Evolutionary conservation across 164 flowering plant species (phyloP).

Genomic region (Magnolia kwangsiensis): DNA sequence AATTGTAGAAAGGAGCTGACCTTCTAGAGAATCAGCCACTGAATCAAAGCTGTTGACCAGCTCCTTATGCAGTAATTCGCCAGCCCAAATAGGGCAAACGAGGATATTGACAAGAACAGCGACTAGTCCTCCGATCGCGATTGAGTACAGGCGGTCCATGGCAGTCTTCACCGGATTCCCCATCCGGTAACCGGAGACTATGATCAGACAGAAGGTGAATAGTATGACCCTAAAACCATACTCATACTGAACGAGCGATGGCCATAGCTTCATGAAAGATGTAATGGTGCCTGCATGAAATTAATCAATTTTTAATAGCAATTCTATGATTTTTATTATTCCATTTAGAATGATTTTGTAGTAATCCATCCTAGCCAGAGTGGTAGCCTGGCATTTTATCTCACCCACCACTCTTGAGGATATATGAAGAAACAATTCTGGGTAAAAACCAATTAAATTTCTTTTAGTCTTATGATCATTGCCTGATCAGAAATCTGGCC

Average conservation of each 20-base stretch:
- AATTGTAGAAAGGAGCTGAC: constrained; percentile 22
- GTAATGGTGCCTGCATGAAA: constrained; percentile 52
- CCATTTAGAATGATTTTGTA: no score
- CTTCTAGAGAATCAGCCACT: constrained; percentile 77
- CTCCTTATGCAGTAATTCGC: constrained; percentile 70
- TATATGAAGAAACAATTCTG: no score
- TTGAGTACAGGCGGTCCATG: constrained; percentile 68
- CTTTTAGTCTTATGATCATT: no score
- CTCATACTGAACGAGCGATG: constrained; percentile 69
- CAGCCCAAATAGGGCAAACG: constrained; percentile 79
- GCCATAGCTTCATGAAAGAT: constrained; percentile 79
- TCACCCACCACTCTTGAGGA: no score
- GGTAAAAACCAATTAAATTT: no score
- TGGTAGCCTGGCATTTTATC: no score
- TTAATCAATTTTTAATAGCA: not conserved
- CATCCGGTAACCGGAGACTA: constrained; percentile 76
- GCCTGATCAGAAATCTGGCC: no score
- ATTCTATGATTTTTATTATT: not conserved
- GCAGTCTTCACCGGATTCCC: constrained; percentile 61
- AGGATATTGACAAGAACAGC: constrained; percentile 71
- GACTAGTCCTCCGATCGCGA: constrained; percentile 75
- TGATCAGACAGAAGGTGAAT: constrained; percentile 71
- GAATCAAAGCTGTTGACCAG: constrained; percentile 55
- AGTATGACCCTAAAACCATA: constrained; percentile 75
- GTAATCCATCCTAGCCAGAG: no score